Conservation (phyloP, 2,329 filamentous ascomycete genomes). For the Phaeosphaeriaceae sp. region DNA sequence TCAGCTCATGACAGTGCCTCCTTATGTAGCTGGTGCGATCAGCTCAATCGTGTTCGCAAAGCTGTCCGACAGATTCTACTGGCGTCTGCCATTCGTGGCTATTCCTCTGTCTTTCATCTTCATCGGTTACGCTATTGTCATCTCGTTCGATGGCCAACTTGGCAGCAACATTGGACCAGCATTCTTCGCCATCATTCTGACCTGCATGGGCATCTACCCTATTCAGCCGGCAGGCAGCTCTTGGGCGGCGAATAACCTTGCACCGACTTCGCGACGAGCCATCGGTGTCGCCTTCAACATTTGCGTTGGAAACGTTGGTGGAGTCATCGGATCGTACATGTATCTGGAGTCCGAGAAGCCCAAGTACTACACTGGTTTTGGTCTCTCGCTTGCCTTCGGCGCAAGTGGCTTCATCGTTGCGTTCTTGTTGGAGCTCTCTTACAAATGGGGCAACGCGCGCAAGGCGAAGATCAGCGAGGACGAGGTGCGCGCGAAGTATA, state of each 20-base stretch:
- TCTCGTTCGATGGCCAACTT: conserved; percentile 52
- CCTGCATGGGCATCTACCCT: conserved; percentile 50
- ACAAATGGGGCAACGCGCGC: conserved; percentile 46
- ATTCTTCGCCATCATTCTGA: conserved; percentile 56
- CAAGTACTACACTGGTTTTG: conserved; percentile 48
- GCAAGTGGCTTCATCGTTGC: conserved; percentile 31
- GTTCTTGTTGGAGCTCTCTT: conserved; percentile 35
- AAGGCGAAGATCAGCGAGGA: conserved; percentile 47
- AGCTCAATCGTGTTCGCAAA: conserved; percentile 31
- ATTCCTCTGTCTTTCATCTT: conserved; percentile 44
- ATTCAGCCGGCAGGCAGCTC: conserved; percentile 40
- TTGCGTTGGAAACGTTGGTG: conserved; percentile 38
- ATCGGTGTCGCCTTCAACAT: conserved; percentile 42
- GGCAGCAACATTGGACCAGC: conserved; percentile 51
- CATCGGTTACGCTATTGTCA: conserved; percentile 40
- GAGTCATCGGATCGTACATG: conserved; percentile 45
- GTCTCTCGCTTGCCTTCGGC: conserved; percentile 40
- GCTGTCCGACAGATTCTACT: conserved; percentile 34
- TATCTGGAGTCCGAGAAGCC: conserved; percentile 47
- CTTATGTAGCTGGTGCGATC: conserved; percentile 34
- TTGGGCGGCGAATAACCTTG: conserved; percentile 42
- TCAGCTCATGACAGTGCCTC: conserved; percentile 39
- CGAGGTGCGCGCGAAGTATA: conserved; percentile 45
- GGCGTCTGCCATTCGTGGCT: conserved; percentile 36
- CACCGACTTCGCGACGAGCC: conserved; percentile 38